phyloP scores from a whole-genome alignment of 2,329 filamentous ascomycete species.

The Penicillium capsulatum region DNA sequence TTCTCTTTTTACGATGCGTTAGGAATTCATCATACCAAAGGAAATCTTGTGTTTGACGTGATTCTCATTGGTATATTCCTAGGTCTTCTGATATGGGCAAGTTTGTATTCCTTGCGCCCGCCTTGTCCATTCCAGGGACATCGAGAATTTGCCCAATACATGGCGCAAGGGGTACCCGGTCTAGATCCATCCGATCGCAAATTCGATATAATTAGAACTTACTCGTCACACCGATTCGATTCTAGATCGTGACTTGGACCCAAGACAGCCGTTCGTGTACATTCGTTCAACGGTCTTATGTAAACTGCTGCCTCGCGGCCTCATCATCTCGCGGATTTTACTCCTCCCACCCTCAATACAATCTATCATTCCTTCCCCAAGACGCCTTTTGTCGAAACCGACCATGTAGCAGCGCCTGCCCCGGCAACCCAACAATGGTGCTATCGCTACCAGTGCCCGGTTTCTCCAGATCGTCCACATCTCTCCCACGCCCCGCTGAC shows the following conservation, averaged over 20 bases:
- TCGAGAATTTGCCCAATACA: not conserved
- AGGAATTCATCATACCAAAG: not conserved
- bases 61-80: no score
- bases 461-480: conserved; percentile 32
- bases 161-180: conserved; percentile 1
- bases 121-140: not conserved
- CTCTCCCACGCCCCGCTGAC: conserved; percentile 28
- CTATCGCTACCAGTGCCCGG: conserved; percentile 36
- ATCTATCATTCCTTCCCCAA: not conserved
- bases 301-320: not conserved
- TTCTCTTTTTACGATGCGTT: conserved; percentile 7
- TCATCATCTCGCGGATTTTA: conserved; percentile 1
- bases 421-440: conserved; percentile 31
- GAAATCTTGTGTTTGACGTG: no score
- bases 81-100: no score
- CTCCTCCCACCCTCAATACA: conserved; percentile 5
- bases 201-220: not conserved
- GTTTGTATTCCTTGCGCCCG: no score
- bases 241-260: not conserved
- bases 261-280: no score
- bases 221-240: not conserved
- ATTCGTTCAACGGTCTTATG: no score
- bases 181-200: conserved; percentile 1
- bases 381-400: conserved; percentile 7
- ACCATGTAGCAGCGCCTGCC: conserved; percentile 31